These are phyloP conservation scores for Potentilla sterilis DNA, from an alignment of 306 rosid species.

Conservation along the genomic window DNA sequence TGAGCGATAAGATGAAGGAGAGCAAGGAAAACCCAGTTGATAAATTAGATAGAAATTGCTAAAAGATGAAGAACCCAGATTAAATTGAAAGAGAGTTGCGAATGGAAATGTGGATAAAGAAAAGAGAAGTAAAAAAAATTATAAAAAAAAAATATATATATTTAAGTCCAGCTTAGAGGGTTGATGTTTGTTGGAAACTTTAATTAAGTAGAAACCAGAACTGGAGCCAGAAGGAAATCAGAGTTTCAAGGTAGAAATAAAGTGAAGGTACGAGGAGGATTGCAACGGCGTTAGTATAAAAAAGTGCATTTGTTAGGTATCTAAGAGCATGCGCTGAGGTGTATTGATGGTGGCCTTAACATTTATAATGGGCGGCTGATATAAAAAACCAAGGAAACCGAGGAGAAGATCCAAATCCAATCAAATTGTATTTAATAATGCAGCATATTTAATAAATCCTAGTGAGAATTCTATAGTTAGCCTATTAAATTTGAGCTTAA, in stretches of 20 bases:
- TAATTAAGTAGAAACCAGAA: too few species aligned
- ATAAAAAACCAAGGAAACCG: not conserved
- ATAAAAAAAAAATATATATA: too few species aligned
- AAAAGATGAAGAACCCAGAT: too few species aligned
- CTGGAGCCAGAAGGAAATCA: too few species aligned
- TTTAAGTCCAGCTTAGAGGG: not conserved
- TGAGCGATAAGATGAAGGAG: too few species aligned
- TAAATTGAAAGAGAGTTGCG: too few species aligned
- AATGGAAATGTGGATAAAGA: not conserved
- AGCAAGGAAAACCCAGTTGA: too few species aligned
- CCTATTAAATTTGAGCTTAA: not conserved
- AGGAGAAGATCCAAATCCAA: not conserved
- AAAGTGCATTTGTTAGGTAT: too few species aligned
- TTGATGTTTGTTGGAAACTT: not conserved
- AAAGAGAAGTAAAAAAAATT: not conserved
- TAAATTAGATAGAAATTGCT: too few species aligned
- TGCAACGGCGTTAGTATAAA: too few species aligned
- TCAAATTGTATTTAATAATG: not conserved
- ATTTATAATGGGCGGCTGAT: not conserved
- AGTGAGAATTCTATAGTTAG: not conserved
- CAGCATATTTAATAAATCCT: not conserved
- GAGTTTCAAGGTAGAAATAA: too few species aligned
- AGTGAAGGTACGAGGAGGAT: too few species aligned
- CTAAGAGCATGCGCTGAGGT: not conserved
- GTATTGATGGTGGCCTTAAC: not conserved